phyloP scores from a whole-genome alignment of 1,139 yeast species.

The Geotrichum cucujoidarum region DNA sequence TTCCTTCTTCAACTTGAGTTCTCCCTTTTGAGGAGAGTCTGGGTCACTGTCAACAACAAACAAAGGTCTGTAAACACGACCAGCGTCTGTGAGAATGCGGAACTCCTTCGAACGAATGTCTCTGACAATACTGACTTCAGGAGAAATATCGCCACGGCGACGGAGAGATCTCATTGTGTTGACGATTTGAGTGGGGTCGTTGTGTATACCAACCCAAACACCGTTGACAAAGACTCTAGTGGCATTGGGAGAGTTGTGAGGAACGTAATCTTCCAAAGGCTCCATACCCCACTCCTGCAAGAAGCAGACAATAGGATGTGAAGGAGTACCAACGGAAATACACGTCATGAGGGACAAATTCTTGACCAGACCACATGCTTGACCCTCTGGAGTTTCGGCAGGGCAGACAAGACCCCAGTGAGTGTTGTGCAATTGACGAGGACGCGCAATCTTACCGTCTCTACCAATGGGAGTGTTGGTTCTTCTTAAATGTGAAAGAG shows the following conservation, averaged over 20 bases:
- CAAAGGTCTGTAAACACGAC: constrained; percentile 93
- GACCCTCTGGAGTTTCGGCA: constrained; percentile 99
- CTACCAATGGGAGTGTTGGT: constrained; percentile 98
- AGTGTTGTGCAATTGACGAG: constrained; percentile 97
- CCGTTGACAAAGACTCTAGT: constrained; percentile 96
- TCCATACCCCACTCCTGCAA: constrained; percentile 99
- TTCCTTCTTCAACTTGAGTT: constrained; percentile 75
- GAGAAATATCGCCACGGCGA: constrained; percentile 91
- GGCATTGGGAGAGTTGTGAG: constrained; percentile 85
- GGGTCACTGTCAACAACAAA: constrained; percentile 84
- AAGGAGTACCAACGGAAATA: constrained; percentile 96
- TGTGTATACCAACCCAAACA: constrained; percentile 98
- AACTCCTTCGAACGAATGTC: constrained; percentile 96
- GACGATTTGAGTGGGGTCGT: constrained; percentile 88
- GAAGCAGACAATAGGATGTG: constrained; percentile 88
- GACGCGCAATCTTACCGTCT: constrained; percentile 97
- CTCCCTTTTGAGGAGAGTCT: constrained; percentile 66
- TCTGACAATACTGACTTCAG: constrained; percentile 94
- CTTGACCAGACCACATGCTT: constrained; percentile 98
- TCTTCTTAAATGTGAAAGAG: constrained; percentile 95
- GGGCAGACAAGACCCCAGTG: constrained; percentile 99
- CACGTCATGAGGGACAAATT: constrained; percentile 94
- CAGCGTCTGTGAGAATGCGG: constrained; percentile 95
- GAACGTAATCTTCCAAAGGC: constrained; percentile 92
- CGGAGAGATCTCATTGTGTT: constrained; percentile 88